Evolutionary conservation across 805 yeast species (phyloP), one percentile per base, ranked within the genome.

Genomic region (Ogataea glucozyma): DNA sequence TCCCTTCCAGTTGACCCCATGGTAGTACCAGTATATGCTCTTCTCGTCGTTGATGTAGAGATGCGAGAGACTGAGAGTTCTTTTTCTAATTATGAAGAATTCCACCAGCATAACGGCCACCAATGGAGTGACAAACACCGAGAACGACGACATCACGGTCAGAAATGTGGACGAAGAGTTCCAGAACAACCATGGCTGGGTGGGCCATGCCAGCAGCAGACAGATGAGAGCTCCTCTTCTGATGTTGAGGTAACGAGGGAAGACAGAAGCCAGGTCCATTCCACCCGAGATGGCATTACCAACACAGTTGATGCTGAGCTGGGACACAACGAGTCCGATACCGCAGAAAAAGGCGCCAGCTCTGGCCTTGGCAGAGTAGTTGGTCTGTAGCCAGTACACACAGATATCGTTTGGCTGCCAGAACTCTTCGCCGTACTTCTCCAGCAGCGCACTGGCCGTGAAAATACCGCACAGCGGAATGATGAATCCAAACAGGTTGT

Each of bases 341-440:
- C 72, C 73, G 44, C 67, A 58, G 48, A 70, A 76, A 54, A 76
- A 75, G 2, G 74, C 73, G 7, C 72, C 81, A 19, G 77, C 78
- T 44, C 81, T 66, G 5, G 71, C 55, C 37, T 54, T 64, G n/a
- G 71, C 48, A 10, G 61, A 46, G 45, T 73, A 73, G 41, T 58
- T 52, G 27, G 66, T 64, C 13, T 57, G 43, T 40, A 75, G 31
- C 77, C 78, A 73, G 40, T 57, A 59, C 36, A 57, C 53, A 35
- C 69, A 60, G 35, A 72, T 61, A 32, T 63, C 65, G 44, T 67
- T 67, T 4, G 81, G 81, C 54, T 65, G 65, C 81, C 81, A 76
- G 39, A 67, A 52, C 6, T 30, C 38, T 19, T 38, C 38, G 12
- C 49, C 55, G 26, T 44, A 42, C 44, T 45, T 62, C 26, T 59